phyloP scores from a whole-genome alignment of 768 basidiomycete species.

The Fistulinella prunicolor region DNA sequence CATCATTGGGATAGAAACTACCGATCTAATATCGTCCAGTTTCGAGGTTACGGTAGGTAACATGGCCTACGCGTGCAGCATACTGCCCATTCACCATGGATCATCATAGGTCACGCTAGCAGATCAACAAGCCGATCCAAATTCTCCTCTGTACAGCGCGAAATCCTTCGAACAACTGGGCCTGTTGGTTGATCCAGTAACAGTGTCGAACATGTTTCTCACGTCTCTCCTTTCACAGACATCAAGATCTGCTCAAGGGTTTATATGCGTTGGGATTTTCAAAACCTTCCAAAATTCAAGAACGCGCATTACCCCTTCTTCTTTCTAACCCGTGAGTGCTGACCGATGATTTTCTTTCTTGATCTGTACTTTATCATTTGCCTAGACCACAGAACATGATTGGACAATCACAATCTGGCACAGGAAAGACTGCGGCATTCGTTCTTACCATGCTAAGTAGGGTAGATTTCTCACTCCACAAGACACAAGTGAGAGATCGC shows the following conservation, averaged over 20 bases:
- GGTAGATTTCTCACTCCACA: constrained; percentile 77
- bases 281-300: constrained; percentile 98
- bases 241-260: constrained; percentile 87
- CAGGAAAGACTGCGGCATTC: constrained; percentile 98
- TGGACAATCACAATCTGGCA: constrained; percentile 98
- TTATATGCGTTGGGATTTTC: constrained; percentile 94
- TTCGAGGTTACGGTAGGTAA: constrained; percentile 75
- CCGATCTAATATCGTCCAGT: constrained; percentile 71
- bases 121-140: constrained; percentile 92
- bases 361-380: constrained; percentile 5
- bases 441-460: constrained; percentile 96
- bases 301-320: constrained; percentile 89
- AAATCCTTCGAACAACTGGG: constrained; percentile 96
- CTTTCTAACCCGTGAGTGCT: constrained; percentile 79
- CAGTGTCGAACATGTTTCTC: background rate
- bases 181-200: constrained; percentile 55
- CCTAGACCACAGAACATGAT: constrained; percentile 96
- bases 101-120: constrained; percentile 81
- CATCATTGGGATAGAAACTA: constrained; percentile 26
- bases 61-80: background rate
- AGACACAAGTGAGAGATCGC: constrained; percentile 66
- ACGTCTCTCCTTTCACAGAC: constrained; percentile 42
- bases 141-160: constrained; percentile 92
- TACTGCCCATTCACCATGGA: constrained; percentile 5
- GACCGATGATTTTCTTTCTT: background rate